These are phyloP conservation scores for Lipomyces chichibuensis DNA, from an alignment of 805 yeast genomes.

Conservation along the genomic window DNA sequence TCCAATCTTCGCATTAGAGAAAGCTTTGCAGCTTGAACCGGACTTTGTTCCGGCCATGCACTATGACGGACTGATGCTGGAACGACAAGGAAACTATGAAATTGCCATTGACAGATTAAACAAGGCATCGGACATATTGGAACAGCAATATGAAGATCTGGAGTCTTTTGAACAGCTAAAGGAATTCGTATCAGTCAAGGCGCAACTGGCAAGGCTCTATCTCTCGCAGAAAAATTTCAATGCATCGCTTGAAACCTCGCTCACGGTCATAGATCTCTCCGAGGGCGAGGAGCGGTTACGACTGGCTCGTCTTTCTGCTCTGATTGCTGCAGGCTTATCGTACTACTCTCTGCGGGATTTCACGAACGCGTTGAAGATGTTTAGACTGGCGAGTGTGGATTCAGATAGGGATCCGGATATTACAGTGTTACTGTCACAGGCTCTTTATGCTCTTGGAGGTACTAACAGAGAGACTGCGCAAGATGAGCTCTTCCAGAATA, in stretches of 20 bases:
- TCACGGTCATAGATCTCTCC: constrained; percentile 50
- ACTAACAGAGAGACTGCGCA: constrained; percentile 79
- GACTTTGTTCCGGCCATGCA: constrained; percentile 38
- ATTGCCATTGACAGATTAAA: constrained; percentile 55
- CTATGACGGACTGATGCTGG: constrained; percentile 49
- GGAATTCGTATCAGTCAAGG: constrained; percentile 61
- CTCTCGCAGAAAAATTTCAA: constrained; percentile 63
- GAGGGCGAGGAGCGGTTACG: constrained; percentile 34
- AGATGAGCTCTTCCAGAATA: constrained; percentile 73
- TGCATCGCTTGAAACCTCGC: constrained; percentile 58
- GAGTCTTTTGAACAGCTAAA: constrained; percentile 55
- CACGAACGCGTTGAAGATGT: constrained; percentile 66
- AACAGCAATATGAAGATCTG: constrained; percentile 56
- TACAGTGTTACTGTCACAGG: constrained; percentile 75
- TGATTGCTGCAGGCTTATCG: constrained; percentile 72
- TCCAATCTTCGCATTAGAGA: constrained; percentile 45
- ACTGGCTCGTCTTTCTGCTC: constrained; percentile 52
- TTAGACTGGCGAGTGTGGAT: constrained; percentile 61
- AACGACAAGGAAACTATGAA: constrained; percentile 67
- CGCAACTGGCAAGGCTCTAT: constrained; percentile 72
- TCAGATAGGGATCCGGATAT: constrained; percentile 65
- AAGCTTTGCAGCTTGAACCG: constrained; percentile 55
- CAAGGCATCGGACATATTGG: constrained; percentile 55
- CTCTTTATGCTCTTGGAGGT: constrained; percentile 72
- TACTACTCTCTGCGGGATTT: constrained; percentile 65